Base-by-base conservation (phyloP, 2,329 filamentous ascomycete species). In the Tricladium varicosporioides region DNA sequence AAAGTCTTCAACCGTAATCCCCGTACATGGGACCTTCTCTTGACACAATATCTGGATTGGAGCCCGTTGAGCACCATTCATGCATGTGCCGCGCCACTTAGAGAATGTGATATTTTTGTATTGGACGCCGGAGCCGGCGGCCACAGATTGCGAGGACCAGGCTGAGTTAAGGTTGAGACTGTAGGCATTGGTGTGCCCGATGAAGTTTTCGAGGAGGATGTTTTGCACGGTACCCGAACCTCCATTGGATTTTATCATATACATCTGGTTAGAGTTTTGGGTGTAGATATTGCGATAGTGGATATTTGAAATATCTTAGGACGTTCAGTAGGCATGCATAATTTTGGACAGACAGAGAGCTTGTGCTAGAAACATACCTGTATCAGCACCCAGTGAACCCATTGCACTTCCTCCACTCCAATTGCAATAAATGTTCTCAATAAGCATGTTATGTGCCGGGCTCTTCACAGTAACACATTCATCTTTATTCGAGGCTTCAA, bases 401-500 rank as follows among this genome's bases (percentile, higher is more conserved):
- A 85, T 80, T n/a, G 77, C 80, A 61, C 79, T 82, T 27, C 79
- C 80, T 10, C 81, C 82, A 13, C 75, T 80, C 77, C 77, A 81
- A 72, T 85, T 84, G 72, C 82, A 85, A 71, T 83, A 81, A 58
- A 85, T 76, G 61, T 79, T 80, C 64, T 85, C 81, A 48, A 84
- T 69, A 13, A 83, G 73, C 47, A 84, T 76, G 67, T 83, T 78
- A 54, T 75, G 80, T 81, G 61, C 81, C 75, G 2, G 80, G 67
- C 83, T 79, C 56, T 81, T 84, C 58, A 83, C 78, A 1, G 80
- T 83, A 0, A 84, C 79, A 65, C 80, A 84, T 65, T 85, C 82
- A 64, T 85, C 80, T 69, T 82, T 83, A 75, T 85, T 85, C 19
- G 82, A 83, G 5, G 85, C 81, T 72, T 80, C 79, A 45, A 84